Evolutionary conservation across 164 flowering plant species (phyloP).

Genomic region (Umbellularia californica): DNA sequence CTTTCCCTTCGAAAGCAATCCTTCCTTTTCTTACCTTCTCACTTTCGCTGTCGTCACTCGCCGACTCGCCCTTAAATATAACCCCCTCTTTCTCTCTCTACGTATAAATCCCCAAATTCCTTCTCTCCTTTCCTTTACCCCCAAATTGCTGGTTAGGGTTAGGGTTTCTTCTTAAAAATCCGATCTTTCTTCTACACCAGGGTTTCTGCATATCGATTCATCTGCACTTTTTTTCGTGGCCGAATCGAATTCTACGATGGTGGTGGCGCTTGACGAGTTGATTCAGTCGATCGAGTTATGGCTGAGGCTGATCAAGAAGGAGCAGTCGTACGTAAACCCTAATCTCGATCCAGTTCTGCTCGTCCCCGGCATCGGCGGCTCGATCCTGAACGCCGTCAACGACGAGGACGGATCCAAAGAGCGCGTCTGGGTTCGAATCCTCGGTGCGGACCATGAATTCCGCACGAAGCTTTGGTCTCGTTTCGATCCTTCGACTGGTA

Average conservation of each 20-base stretch:
- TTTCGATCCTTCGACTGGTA: slow-evolving; percentile 82
- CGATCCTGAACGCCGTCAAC: slow-evolving; percentile 73
- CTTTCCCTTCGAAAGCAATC: too few relatives aligned
- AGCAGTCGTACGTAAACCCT: slow-evolving; percentile 62
- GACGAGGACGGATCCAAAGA: slow-evolving; percentile 49
- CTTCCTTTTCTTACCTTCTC: not conserved
- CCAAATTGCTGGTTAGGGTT: too few relatives aligned
- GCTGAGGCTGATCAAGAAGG: slow-evolving; percentile 40
- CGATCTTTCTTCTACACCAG: not conserved
- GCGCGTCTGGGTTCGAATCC: slow-evolving; percentile 87
- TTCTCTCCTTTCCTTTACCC: not conserved
- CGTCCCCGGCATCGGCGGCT: slow-evolving; percentile 95
- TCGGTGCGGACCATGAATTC: slow-evolving; percentile 70
- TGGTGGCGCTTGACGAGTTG: slow-evolving; percentile 54
- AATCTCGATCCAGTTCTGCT: slow-evolving; percentile 87
- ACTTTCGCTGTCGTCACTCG: not conserved
- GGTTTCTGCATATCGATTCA: not conserved
- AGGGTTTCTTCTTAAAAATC: not conserved
- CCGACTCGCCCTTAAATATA: not conserved
- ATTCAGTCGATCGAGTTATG: slow-evolving; percentile 50
- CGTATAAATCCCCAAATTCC: not conserved
- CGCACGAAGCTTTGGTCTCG: slow-evolving; percentile 88
- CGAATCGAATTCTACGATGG: slow-evolving; percentile 31
- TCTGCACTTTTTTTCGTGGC: not conserved
- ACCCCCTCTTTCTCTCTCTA: not conserved